A percentile compares a stretch with the other conserved stretches of the same genome.
phyloP scores from a whole-genome alignment of 108 stramenopile species.

The Nitzschia sp. region DNA sequence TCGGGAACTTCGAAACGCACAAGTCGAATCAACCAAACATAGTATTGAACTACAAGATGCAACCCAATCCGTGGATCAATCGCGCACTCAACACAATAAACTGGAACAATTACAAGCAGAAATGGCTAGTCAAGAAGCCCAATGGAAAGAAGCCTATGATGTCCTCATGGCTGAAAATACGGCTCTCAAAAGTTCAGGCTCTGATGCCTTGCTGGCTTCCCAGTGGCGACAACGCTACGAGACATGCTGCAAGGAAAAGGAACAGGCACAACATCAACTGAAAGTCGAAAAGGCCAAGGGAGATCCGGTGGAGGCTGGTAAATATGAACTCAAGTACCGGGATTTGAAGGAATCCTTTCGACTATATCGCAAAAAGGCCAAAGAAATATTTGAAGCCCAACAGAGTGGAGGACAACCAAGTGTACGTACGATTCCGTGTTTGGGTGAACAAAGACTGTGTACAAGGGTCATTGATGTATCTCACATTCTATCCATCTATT shows the following conservation, averaged over 20 bases:
- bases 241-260: slow-evolving; percentile 75
- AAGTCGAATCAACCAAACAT: slow-evolving; percentile 65
- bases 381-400: slow-evolving; percentile 87
- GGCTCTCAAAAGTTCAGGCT: slow-evolving; percentile 77
- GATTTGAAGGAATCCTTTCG: slow-evolving; percentile 90
- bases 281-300: slow-evolving; percentile 48
- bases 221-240: slow-evolving; percentile 94
- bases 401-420: slow-evolving; percentile 50
- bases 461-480: background rate
- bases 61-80: slow-evolving; percentile 16
- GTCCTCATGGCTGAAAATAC: slow-evolving; percentile 78
- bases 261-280: slow-evolving; percentile 63
- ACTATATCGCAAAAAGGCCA: slow-evolving; percentile 87
- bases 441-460: background rate
- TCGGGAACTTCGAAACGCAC: slow-evolving; percentile 70
- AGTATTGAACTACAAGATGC: slow-evolving; percentile 68
- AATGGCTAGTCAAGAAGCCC: slow-evolving; percentile 76
- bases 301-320: slow-evolving; percentile 49
- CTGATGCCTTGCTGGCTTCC: slow-evolving; percentile 84
- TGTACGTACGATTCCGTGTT: slow-evolving; percentile 20
- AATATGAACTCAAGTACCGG: slow-evolving; percentile 84
- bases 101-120: slow-evolving; percentile 49
- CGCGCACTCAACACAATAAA: slow-evolving; percentile 37
- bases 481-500: background rate
- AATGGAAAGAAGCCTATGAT: slow-evolving; percentile 91